Conservation (phyloP, 2,329 filamentous ascomycete genomes). For the Kalaharituber pfeilii region DNA sequence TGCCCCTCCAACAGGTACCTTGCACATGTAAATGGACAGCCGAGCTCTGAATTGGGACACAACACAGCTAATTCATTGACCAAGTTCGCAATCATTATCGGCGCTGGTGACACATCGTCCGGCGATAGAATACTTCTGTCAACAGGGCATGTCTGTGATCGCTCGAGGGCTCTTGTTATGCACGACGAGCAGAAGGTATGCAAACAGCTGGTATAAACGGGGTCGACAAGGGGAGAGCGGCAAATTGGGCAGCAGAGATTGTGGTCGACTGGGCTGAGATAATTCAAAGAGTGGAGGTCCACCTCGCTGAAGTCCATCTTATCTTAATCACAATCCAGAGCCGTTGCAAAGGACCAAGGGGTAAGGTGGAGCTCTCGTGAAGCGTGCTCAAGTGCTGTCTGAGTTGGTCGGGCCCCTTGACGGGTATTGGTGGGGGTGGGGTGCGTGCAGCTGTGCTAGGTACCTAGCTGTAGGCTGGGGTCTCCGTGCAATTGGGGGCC, state of each 20-base stretch:
- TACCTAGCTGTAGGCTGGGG: no score
- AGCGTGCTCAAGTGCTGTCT: no score
- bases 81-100: conserved; percentile 40
- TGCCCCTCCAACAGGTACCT: conserved; percentile 41
- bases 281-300: conserved; percentile 27
- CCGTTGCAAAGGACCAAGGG: no score
- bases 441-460: no score
- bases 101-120: conserved; percentile 23
- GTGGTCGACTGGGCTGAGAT: conserved; percentile 26
- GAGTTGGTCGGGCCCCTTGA: no score
- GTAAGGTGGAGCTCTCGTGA: no score
- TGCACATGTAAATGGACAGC: conserved; percentile 36
- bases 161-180: conserved; percentile 21
- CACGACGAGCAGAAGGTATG: conserved; percentile 49
- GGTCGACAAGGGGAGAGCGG: conserved; percentile 42
- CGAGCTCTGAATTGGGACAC: conserved; percentile 38
- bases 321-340: background rate
- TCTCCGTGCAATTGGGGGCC: no score
- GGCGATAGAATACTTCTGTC: conserved; percentile 21
- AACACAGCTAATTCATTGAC: conserved; percentile 42
- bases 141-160: conserved; percentile 20
- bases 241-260: conserved; percentile 34
- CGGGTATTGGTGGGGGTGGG: no score
- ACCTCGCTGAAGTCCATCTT: conserved; percentile 3
- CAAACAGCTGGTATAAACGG: conserved; percentile 44